A percentile compares a stretch with the other conserved stretches of the same genome.
These are phyloP conservation scores for Bipolaris sorokiniana DNA, from an alignment of 2,329 filamentous ascomycete species.

Conservation along the genomic window DNA sequence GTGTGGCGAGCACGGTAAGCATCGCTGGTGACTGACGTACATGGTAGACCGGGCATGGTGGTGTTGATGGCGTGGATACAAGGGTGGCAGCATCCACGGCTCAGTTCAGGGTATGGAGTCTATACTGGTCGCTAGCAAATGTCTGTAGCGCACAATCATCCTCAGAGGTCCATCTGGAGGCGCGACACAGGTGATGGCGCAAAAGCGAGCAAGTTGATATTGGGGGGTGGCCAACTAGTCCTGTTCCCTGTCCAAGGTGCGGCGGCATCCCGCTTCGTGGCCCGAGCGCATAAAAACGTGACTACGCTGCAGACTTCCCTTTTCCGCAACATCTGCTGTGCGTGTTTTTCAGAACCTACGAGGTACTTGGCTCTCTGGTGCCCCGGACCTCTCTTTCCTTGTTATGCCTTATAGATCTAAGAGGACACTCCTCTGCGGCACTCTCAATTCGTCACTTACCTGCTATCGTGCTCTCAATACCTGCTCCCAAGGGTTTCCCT, in stretches of 20 bases:
- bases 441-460: conserved; percentile 15
- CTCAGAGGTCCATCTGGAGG: conserved; percentile 42
- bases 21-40: conserved; percentile 44
- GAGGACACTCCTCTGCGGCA: conserved; percentile 1
- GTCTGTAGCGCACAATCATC: conserved; percentile 51
- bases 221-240: conserved; percentile 21
- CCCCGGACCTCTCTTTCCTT: conserved; percentile 1
- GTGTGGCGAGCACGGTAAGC: conserved; percentile 1
- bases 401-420: background rate
- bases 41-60: conserved; percentile 59
- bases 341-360: conserved; percentile 8
- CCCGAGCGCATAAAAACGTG: conserved; percentile 30
- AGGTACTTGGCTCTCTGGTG: background rate
- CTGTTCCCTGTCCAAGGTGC: conserved; percentile 16
- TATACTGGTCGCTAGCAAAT: conserved; percentile 46
- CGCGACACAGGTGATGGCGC: conserved; percentile 25
- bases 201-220: conserved; percentile 23
- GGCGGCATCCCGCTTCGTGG: conserved; percentile 21
- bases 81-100: conserved; percentile 36
- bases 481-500: conserved; percentile 23
- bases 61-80: conserved; percentile 26
- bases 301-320: conserved; percentile 20
- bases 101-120: conserved; percentile 44
- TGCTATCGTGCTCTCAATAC: conserved; percentile 23
- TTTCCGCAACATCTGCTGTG: conserved; percentile 13